phyloP scores from a whole-genome alignment of 768 basidiomycete species.

The Amanita pallidorosea region DNA sequence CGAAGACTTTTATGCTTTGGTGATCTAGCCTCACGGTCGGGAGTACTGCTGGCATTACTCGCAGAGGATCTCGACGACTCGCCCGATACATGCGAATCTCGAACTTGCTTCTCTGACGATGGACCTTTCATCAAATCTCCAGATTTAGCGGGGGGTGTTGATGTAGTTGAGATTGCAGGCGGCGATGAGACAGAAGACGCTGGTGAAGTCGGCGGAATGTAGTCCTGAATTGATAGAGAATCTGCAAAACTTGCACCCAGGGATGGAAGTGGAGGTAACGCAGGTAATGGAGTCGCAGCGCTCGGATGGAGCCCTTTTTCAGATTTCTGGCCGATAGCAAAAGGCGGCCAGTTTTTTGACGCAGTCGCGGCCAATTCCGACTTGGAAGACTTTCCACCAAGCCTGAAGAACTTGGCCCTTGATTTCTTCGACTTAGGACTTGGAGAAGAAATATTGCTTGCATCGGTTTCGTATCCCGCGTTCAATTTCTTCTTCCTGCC shows the following conservation, averaged over 20 bases:
- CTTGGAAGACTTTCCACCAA: conserved; percentile 28
- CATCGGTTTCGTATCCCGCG: conserved; percentile 31
- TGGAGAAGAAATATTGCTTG: conserved; percentile 15
- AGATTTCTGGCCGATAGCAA: conserved; percentile 39
- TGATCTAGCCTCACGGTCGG: neutral
- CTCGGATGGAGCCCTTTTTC: conserved; percentile 23
- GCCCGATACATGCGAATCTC: conserved; percentile 7
- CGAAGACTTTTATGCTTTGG: conserved; percentile 1
- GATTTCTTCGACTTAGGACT: conserved; percentile 22
- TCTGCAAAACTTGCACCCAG: neutral
- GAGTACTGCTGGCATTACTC: neutral
- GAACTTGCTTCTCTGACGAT: neutral
- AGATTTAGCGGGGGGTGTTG: neutral
- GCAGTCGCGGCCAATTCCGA: conserved; percentile 17
- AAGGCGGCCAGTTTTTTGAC: conserved; percentile 17
- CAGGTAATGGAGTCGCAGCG: neutral
- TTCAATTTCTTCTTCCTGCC: conserved; percentile 19
- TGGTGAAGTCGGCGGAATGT: neutral
- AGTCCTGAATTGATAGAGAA: neutral
- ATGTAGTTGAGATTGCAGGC: neutral
- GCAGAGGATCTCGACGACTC: conserved; percentile 5
- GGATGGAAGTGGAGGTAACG: conserved; percentile 1
- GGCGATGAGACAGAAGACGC: neutral
- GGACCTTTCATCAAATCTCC: neutral
- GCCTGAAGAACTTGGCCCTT: conserved; percentile 33